phyloP scores from a whole-genome alignment of 2,329 filamentous ascomycete species.

The Alternaria sp. region DNA sequence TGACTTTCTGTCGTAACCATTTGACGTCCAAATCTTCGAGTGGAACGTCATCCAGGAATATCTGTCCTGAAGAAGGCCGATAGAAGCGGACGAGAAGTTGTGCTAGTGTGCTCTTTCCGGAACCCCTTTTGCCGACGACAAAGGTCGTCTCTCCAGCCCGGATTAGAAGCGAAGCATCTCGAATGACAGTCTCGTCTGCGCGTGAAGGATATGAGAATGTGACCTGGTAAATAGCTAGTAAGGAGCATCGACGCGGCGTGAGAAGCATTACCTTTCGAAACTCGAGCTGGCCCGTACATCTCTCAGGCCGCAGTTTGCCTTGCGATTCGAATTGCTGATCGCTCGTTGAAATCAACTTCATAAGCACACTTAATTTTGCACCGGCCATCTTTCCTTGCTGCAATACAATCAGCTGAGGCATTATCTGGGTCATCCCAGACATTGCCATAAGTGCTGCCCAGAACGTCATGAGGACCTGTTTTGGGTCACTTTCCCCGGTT shows the following conservation, averaged over 20 bases:
- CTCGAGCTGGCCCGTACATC: conserved; percentile 71
- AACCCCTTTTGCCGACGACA: conserved; percentile 84
- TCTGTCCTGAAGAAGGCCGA: conserved; percentile 66
- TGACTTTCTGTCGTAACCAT: conserved; percentile 81
- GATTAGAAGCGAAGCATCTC: conserved; percentile 71
- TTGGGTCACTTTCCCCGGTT: conserved; percentile 64
- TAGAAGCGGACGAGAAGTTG: conserved; percentile 84
- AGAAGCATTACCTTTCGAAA: conserved; percentile 67
- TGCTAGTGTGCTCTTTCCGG: conserved; percentile 87
- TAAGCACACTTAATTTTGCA: conserved; percentile 61
- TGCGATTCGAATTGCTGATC: conserved; percentile 19
- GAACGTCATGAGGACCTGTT: conserved; percentile 80
- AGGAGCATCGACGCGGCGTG: not conserved
- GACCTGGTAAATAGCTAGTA: conserved; percentile 61
- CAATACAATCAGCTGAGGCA: conserved; percentile 78
- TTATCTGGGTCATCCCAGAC: conserved; percentile 73
- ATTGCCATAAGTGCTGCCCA: conserved; percentile 80
- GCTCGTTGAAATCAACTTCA: conserved; percentile 45
- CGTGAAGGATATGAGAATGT: conserved; percentile 82
- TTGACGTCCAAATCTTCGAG: conserved; percentile 67
- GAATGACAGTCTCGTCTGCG: conserved; percentile 65
- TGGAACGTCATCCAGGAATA: conserved; percentile 71
- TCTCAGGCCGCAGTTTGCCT: conserved; percentile 30
- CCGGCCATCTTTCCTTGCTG: conserved; percentile 81
- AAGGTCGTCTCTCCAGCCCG: conserved; percentile 76